Percentiles rank a stretch among this genome's conserved stretches.
These are phyloP conservation scores for Ploettnerulaceae sp. DNA, from an alignment of 2,329 filamentous ascomycete genomes.

Conservation along the genomic window DNA sequence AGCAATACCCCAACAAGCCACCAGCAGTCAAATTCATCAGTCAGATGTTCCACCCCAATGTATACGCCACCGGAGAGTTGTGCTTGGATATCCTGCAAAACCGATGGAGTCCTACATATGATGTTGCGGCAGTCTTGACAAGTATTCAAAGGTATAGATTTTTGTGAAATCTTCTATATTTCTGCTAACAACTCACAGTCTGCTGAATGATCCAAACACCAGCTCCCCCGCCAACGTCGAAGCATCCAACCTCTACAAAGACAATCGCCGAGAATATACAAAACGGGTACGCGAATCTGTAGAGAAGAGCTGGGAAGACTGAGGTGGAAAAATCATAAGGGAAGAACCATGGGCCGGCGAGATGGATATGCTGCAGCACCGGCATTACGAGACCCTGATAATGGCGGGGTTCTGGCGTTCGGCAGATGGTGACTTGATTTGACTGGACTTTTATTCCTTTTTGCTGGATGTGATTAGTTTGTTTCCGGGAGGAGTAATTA, in stretches of 20 bases:
- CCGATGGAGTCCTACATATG: slow-evolving; percentile 96
- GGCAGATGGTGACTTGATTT: slow-evolving; percentile 1
- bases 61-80: slow-evolving; percentile 93
- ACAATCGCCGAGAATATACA: slow-evolving; percentile 93
- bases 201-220: slow-evolving; percentile 98
- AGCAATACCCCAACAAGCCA: slow-evolving; percentile 98
- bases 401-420: slow-evolving; percentile 24
- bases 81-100: slow-evolving; percentile 97
- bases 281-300: slow-evolving; percentile 95
- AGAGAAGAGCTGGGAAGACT: slow-evolving; percentile 99
- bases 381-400: slow-evolving; percentile 19
- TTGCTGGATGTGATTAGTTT: slow-evolving; percentile 1
- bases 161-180: background rate
- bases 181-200: slow-evolving; percentile 48
- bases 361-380: background rate
- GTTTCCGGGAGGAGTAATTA: slow-evolving; percentile 11
- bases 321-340: slow-evolving; percentile 14
- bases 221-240: slow-evolving; percentile 96
- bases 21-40: slow-evolving; percentile 98
- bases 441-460: slow-evolving; percentile 7
- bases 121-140: slow-evolving; percentile 93
- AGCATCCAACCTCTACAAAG: slow-evolving; percentile 96
- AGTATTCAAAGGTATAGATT: slow-evolving; percentile 86
- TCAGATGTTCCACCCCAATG: slow-evolving; percentile 98
- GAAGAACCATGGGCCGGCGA: background rate